Evolutionary conservation across 805 yeast genomes (phyloP).

Genomic region (Starmerella powellii): DNA sequence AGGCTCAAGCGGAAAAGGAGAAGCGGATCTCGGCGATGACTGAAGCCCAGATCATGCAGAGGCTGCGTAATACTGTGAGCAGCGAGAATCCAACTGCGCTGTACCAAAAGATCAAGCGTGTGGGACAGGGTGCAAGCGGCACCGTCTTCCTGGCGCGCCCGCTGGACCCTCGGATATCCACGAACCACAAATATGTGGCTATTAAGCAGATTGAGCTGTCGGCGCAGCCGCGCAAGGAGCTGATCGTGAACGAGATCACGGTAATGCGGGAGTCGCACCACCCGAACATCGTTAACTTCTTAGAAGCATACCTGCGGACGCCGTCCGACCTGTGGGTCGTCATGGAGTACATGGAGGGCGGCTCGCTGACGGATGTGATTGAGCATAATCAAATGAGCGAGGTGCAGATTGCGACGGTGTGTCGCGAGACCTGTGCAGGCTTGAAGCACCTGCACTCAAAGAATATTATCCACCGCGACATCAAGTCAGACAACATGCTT

Average conservation of each 20-base stretch:
- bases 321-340: constrained; percentile 81
- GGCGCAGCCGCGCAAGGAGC: constrained; percentile 85
- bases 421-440: constrained; percentile 82
- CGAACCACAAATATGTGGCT: constrained; percentile 45
- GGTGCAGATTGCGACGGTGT: constrained; percentile 82
- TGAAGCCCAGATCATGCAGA: constrained; percentile 78
- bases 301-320: constrained; percentile 69
- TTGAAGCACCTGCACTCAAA: constrained; percentile 82
- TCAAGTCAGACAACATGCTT: constrained; percentile 88
- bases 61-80: constrained; percentile 69
- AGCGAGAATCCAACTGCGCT: constrained; percentile 72
- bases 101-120: constrained; percentile 46
- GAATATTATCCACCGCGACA: constrained; percentile 91
- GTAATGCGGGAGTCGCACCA: constrained; percentile 96
- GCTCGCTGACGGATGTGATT: constrained; percentile 89
- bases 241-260: constrained; percentile 86
- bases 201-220: constrained; percentile 90
- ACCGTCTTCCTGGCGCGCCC: constrained; percentile 83
- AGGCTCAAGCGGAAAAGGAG: constrained; percentile 34
- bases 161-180: constrained; percentile 27
- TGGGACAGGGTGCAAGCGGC: constrained; percentile 98
- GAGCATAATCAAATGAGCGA: constrained; percentile 76
- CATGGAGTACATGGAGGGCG: constrained; percentile 99
- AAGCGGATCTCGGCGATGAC: constrained; percentile 52
- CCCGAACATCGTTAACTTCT: constrained; percentile 84